Evolutionary conservation across 495 filamentous ascomycete genomes (phyloP).

Genomic region (Penicillium goetzii): DNA sequence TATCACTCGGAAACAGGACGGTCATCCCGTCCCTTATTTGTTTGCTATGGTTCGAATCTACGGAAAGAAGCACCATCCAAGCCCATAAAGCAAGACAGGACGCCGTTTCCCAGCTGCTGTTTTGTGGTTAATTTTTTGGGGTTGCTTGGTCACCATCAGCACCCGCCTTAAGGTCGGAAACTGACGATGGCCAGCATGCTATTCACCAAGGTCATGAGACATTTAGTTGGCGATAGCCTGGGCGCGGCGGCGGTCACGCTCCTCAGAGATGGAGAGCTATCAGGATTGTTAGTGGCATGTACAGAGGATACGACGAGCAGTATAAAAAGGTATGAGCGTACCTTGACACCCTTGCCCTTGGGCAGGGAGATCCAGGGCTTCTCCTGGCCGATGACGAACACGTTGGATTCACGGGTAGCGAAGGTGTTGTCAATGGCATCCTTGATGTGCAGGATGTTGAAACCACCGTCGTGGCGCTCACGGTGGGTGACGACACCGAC

Average conservation of each 20-base stretch:
- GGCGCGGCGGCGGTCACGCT: conserved; percentile 93
- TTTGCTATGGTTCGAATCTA: conserved; percentile 44
- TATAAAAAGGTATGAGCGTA: conserved; percentile 36
- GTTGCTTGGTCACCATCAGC: conserved; percentile 21
- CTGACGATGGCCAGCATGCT: conserved; percentile 22
- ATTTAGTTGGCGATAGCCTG: conserved; percentile 68
- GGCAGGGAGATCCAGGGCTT: conserved; percentile 99
- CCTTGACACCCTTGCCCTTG: conserved; percentile 99
- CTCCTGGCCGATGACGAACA: conserved; percentile 95
- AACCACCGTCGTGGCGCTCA: conserved; percentile 99
- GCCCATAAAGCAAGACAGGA: conserved; percentile 49
- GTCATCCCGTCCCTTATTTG: conserved; percentile 33
- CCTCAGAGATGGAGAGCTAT: conserved; percentile 92
- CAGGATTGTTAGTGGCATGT: conserved; percentile 18
- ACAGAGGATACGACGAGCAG: not conserved
- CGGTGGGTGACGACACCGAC: conserved; percentile 99
- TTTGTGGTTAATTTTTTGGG: conserved; percentile 31
- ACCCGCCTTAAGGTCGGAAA: not conserved
- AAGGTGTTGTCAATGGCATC: conserved; percentile 99
- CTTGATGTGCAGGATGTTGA: conserved; percentile 99
- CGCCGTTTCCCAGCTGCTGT: conserved; percentile 42
- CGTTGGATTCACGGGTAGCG: conserved; percentile 97
- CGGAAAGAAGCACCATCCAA: conserved; percentile 45
- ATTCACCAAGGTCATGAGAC: conserved; percentile 37
- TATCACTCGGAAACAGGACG: conserved; percentile 41